Evolutionary conservation across 2,329 filamentous ascomycete species (phyloP), one percentile per base, ranked within the genome.

Genomic region (Setomelanomma holmii): DNA sequence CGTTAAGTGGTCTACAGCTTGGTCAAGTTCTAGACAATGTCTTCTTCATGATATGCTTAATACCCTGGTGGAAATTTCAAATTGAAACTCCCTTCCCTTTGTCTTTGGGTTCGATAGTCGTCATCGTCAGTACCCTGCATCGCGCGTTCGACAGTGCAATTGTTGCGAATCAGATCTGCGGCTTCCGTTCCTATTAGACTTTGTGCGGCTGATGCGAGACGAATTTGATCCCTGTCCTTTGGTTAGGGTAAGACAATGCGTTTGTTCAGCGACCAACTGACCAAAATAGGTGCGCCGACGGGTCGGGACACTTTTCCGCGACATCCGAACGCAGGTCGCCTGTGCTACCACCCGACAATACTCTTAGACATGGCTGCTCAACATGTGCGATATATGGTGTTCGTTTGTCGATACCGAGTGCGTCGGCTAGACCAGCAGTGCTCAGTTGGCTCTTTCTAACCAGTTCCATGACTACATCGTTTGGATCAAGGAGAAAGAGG

Each of bases 101-200:
- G 44, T 33, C 50, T 39, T 39, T 58, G 46, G 17, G 53, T 38
- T 51, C 55, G 58, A 49, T n/a, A n/a, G n/a, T 63, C 27, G 2
- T 30, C 27, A 8, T 14, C 27, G 27, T 10, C 3, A 6, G 27
- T 14, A 30, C 27, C 27, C 14, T 30, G 27, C 27, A 30, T 30
- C 27, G 27, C 27, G 5, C 5, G 27, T 30, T 30, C 10, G 61
- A 69, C 55, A 44, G 66, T 71, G 38, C 61, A 57, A 51, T 74
- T 74, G 12, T 49, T 51, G 47, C 61, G 64, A 38, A 75, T 51
- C 44, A 76, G 58, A 49, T 57, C 62, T 46, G 66, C 73, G 58
- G 73, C 66, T 49, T 72, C 66, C 42, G 51, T 62, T 58, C 71
- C 74, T 51, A 76, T 71, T 63, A 74, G 68, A 49, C 63, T 47